phyloP scores from a whole-genome alignment of 2,329 filamentous ascomycete genomes.

The Colletotrichum sp. region DNA sequence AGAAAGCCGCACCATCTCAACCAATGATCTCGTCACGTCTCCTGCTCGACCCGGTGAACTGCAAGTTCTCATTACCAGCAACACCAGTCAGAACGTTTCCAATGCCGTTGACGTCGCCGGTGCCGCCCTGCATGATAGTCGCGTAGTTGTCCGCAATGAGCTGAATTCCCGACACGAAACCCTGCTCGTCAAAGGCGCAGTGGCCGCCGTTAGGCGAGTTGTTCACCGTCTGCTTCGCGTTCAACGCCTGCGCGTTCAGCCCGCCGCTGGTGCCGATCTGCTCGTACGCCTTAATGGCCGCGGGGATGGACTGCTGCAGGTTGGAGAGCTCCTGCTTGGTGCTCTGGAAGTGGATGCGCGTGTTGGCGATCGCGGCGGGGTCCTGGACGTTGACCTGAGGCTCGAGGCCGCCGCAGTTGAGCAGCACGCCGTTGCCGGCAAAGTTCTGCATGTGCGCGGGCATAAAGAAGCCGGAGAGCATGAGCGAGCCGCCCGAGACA shows the following conservation, averaged over 20 bases:
- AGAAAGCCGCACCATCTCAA: not conserved
- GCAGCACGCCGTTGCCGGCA: conserved; percentile 53
- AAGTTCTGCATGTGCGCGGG: conserved; percentile 59
- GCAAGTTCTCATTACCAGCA: conserved; percentile 51
- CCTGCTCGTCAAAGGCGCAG: conserved; percentile 61
- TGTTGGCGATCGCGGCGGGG: conserved; percentile 46
- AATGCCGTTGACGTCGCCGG: conserved; percentile 54
- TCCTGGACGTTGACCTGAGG: conserved; percentile 58
- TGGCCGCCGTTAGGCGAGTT: conserved; percentile 61
- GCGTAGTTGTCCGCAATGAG: conserved; percentile 59
- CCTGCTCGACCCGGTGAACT: conserved; percentile 34
- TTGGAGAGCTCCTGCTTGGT: conserved; percentile 54
- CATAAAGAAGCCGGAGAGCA: conserved; percentile 63
- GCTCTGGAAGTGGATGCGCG: conserved; percentile 62
- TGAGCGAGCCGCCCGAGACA: conserved; percentile 58
- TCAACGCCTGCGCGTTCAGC: conserved; percentile 48
- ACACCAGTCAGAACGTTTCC: conserved; percentile 53
- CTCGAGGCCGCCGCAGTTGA: conserved; percentile 60
- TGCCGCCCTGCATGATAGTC: conserved; percentile 57
- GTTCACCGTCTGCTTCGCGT: conserved; percentile 60
- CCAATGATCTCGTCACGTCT: conserved; percentile 14
- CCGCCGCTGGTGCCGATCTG: conserved; percentile 48
- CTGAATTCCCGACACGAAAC: conserved; percentile 61
- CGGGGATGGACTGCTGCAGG: conserved; percentile 56
- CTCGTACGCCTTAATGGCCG: conserved; percentile 56